Evolutionary conservation across 2,329 filamentous ascomycete genomes (phyloP).

Genomic region (Hypoxylon sp.): DNA sequence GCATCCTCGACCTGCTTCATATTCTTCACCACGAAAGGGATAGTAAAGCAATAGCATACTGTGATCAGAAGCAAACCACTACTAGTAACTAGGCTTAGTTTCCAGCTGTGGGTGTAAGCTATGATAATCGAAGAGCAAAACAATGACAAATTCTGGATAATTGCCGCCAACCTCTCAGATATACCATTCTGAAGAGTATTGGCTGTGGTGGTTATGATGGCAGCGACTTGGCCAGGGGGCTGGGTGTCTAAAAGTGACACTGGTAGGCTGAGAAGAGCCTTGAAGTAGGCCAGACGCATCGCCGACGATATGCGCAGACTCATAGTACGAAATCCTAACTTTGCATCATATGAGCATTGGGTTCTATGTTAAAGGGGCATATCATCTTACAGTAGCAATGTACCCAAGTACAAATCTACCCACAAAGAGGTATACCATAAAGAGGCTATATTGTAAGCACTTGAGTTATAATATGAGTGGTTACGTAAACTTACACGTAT

Average conservation of each 20-base stretch:
- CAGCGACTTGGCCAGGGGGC: slow-evolving; percentile 71
- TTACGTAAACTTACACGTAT: slow-evolving; percentile 59
- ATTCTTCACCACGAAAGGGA: slow-evolving; percentile 70
- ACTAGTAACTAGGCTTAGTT: slow-evolving; percentile 70
- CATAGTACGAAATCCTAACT: slow-evolving; percentile 73
- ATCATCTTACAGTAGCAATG: slow-evolving; percentile 65
- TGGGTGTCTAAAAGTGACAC: slow-evolving; percentile 77
- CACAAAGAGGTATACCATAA: slow-evolving; percentile 80
- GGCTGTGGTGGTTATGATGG: slow-evolving; percentile 74
- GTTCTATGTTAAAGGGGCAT: background rate
- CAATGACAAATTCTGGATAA: slow-evolving; percentile 69
- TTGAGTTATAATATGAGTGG: background rate
- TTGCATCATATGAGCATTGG: slow-evolving; percentile 18
- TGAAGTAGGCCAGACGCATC: slow-evolving; percentile 75
- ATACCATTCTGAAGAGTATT: slow-evolving; percentile 75
- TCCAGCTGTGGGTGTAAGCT: slow-evolving; percentile 72
- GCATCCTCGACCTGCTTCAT: slow-evolving; percentile 65
- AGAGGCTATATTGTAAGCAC: slow-evolving; percentile 64
- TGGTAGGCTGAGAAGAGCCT: slow-evolving; percentile 73
- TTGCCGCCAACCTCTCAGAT: slow-evolving; percentile 72
- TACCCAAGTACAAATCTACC: slow-evolving; percentile 76
- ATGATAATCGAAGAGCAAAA: slow-evolving; percentile 68
- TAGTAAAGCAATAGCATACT: slow-evolving; percentile 64
- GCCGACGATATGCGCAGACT: slow-evolving; percentile 73
- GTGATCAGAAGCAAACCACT: slow-evolving; percentile 71